Percentiles rank a stretch among this genome's conserved stretches.
These are phyloP conservation scores for Blastocystis sp. DNA, from an alignment of 352 stramenopile species.

Conservation along the genomic window DNA sequence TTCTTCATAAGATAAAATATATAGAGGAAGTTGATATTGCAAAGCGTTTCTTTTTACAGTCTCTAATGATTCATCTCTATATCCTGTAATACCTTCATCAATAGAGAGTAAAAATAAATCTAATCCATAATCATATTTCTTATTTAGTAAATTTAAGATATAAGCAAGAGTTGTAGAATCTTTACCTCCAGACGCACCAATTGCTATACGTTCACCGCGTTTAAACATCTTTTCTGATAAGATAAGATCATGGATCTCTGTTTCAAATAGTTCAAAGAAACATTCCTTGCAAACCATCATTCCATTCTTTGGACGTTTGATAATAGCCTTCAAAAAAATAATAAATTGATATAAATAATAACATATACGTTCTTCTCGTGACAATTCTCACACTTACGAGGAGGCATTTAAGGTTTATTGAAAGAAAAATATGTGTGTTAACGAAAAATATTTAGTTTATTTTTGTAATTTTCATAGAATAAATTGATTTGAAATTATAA, in stretches of 20 bases:
- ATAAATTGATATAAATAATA: no score
- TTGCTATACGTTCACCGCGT: slow-evolving; percentile 34
- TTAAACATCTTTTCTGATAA: slow-evolving; percentile 36
- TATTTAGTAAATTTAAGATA: slow-evolving; percentile 38
- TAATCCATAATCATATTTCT: slow-evolving; percentile 37
- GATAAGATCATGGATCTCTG: slow-evolving; percentile 39
- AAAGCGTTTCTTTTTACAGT: slow-evolving; percentile 38
- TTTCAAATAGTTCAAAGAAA: slow-evolving; percentile 39
- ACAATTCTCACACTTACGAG: no score
- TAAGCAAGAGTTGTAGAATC: slow-evolving; percentile 38
- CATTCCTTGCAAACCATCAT: slow-evolving; percentile 40
- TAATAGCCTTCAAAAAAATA: not conserved
- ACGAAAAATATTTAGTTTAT: no score
- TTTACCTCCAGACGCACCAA: slow-evolving; percentile 40
- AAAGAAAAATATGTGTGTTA: no score
- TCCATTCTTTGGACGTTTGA: slow-evolving; percentile 37
- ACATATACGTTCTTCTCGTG: no score
- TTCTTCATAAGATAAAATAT: slow-evolving; percentile 35
- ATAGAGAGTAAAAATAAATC: slow-evolving; percentile 40
- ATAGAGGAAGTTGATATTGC: slow-evolving; percentile 38
- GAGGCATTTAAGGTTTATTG: no score
- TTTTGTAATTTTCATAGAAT: no score
- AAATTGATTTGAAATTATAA: no score
- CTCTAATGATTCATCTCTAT: slow-evolving; percentile 39
- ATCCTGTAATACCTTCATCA: slow-evolving; percentile 40